These are phyloP conservation scores for Rosellinia necatrix DNA, from an alignment of 2,329 filamentous ascomycete genomes.

Conservation along the genomic window DNA sequence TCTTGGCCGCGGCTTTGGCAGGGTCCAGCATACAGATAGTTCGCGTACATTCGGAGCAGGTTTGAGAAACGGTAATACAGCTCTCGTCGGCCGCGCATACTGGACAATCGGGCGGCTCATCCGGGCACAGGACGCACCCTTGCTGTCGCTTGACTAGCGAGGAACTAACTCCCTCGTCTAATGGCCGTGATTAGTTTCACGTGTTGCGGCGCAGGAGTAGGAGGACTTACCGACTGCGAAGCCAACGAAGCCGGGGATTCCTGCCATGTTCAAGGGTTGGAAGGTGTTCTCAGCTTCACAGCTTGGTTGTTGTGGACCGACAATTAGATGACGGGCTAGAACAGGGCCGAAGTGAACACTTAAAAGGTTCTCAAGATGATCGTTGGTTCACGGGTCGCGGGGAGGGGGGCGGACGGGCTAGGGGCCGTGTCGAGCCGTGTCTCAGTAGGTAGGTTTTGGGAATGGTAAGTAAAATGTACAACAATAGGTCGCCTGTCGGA, in stretches of 20 bases:
- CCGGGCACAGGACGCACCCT: conserved; percentile 53
- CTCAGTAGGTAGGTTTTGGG: conserved; percentile 1
- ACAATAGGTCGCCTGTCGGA: not conserved
- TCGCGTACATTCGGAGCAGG: conserved; percentile 53
- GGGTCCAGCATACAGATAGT: conserved; percentile 50
- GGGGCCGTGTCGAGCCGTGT: conserved; percentile 1
- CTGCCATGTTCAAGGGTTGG: conserved; percentile 32
- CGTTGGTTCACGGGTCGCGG: too few relatives aligned
- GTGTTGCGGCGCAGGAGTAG: not conserved
- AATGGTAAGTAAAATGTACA: conserved; percentile 15
- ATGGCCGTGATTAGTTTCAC: conserved; percentile 26
- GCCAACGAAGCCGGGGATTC: conserved; percentile 37
- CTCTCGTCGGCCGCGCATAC: conserved; percentile 47
- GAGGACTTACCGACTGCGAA: conserved; percentile 36
- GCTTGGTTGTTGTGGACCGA: conserved; percentile 25
- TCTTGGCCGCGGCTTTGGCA: conserved; percentile 14
- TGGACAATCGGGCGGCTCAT: conserved; percentile 50
- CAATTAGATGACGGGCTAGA: conserved; percentile 23
- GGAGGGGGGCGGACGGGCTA: too few relatives aligned
- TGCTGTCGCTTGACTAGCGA: conserved; percentile 47
- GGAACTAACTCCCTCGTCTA: conserved; percentile 34
- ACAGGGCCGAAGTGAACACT: conserved; percentile 27
- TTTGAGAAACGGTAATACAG: conserved; percentile 52
- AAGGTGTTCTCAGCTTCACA: not conserved
- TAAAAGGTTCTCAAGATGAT: too few relatives aligned